These are phyloP conservation scores for Penicillium mononematosum DNA, from an alignment of 495 filamentous ascomycete species.

Conservation along the genomic window DNA sequence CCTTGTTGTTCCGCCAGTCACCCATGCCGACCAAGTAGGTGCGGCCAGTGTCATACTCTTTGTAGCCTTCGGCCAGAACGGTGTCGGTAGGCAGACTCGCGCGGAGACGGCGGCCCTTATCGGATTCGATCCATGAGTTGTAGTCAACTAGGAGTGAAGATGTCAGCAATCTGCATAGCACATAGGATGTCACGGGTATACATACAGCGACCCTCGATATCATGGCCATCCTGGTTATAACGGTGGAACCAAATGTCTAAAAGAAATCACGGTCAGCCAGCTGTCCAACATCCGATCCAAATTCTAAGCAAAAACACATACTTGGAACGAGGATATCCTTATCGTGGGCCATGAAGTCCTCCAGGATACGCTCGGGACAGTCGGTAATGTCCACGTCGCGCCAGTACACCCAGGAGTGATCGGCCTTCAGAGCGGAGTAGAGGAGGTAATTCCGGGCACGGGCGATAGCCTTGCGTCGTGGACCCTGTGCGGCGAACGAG, in stretches of 20 bases:
- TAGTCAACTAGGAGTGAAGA: conserved; percentile 71
- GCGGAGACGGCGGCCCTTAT: conserved; percentile 71
- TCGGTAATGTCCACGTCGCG: conserved; percentile 95
- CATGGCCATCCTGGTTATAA: conserved; percentile 68
- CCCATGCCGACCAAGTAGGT: conserved; percentile 85
- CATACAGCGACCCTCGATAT: conserved; percentile 94
- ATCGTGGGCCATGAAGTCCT: conserved; percentile 94
- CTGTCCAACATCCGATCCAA: background rate
- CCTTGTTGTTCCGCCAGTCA: conserved; percentile 86
- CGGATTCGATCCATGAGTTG: conserved; percentile 97
- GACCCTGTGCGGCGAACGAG: conserved; percentile 82
- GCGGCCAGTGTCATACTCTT: conserved; percentile 85
- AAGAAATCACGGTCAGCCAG: conserved; percentile 24
- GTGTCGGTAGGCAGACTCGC: conserved; percentile 70
- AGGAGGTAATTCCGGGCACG: conserved; percentile 90
- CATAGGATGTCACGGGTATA: conserved; percentile 10
- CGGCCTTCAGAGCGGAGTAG: conserved; percentile 76
- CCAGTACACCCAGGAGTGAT: conserved; percentile 99
- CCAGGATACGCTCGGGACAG: conserved; percentile 79
- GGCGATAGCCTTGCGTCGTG: conserved; percentile 86
- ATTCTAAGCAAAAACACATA: conserved; percentile 48
- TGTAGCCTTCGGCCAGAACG: conserved; percentile 91
- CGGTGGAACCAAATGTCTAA: conserved; percentile 98
- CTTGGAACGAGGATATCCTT: conserved; percentile 92
- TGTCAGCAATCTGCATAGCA: conserved; percentile 13